These are phyloP conservation scores for Favolaschia claudopus DNA, from an alignment of 768 basidiomycete species.

Conservation along the genomic window DNA sequence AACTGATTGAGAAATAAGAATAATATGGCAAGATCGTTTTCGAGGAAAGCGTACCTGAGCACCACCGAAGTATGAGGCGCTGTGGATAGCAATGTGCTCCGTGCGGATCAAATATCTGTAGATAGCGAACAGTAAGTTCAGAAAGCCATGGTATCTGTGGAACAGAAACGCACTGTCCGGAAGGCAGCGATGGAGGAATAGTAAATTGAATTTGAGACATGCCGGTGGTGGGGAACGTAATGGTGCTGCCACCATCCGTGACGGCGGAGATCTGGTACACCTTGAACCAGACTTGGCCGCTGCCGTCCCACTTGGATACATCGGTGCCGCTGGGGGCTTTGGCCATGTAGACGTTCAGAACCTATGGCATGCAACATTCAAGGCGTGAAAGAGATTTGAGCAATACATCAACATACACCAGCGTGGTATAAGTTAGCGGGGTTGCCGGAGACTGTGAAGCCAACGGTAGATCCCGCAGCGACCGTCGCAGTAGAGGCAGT, in stretches of 20 bases:
- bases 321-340: constrained; percentile 15
- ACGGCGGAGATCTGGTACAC: constrained; percentile 43
- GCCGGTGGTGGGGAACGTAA: constrained; percentile 36
- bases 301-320: constrained; percentile 16
- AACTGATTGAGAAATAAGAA: constrained; percentile 4
- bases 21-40: too few species aligned
- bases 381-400: neutral
- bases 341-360: constrained; percentile 22
- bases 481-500: constrained; percentile 38
- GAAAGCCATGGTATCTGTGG: too few species aligned
- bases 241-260: constrained; percentile 40
- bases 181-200: too few species aligned
- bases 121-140: too few species aligned
- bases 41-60: constrained; percentile 17
- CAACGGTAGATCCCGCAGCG: constrained; percentile 37
- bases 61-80: constrained; percentile 9
- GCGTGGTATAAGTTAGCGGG: constrained; percentile 11
- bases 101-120: constrained; percentile 19
- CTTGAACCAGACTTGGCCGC: constrained; percentile 42
- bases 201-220: too few species aligned
- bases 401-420: neutral
- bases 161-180: too few species aligned
- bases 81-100: constrained; percentile 26
- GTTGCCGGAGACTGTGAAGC: constrained; percentile 18
- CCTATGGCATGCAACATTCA: neutral